Evolutionary conservation across 176 grass and related monocot species (phyloP), one percentile per base, ranked within the genome.

Genomic region (Oryza meyeriana): DNA sequence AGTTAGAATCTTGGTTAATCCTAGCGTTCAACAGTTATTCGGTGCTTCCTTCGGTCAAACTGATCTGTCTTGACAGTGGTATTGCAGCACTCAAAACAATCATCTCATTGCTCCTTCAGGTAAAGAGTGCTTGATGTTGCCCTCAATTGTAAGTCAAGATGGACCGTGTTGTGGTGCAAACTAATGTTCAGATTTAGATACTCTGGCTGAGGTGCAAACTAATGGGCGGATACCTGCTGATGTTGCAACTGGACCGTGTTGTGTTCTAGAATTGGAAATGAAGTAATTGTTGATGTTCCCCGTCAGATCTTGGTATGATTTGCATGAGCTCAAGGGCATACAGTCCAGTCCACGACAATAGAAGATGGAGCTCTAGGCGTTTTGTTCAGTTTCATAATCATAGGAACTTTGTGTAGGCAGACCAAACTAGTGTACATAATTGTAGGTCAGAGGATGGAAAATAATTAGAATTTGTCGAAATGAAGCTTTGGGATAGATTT

Each of bases 1-100:
- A 36, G 81, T 99, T 22, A 99, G 78, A 84, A 93, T 99, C 65
- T 99, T 79, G 32, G 89, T 95, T 48, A 75, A 80, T 78, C 42
- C 28, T 76, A 73, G 44, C 59, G 50, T 57, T 84, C 87, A 80
- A 59, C 39, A 33, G 12, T 79, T 57, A 61, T 73, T 76, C 47
- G 72, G 72, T 70, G 72, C 66, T 87, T 89, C 82, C 36, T 86
- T 85, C 62, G 76, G 77, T 67, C 84, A 71, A 44, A 77, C 89
- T 29, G 71, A 44, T 40, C 48, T 82, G 61, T 89, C 89, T 48
- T 90, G 83, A 91, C 72, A 66, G 12, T 76, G 50, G 0, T 41
- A 47, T 65, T 79, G 18, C 57, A 61, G 48, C 42, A 61, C 82
- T 64, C 17, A 75, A 16, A 59, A 69, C 35, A 79, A 72, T 26